Percentiles rank a stretch among this genome's conserved stretches.
phyloP scores from a whole-genome alignment of 305 asterid species.

The Nicotiana rustica region DNA sequence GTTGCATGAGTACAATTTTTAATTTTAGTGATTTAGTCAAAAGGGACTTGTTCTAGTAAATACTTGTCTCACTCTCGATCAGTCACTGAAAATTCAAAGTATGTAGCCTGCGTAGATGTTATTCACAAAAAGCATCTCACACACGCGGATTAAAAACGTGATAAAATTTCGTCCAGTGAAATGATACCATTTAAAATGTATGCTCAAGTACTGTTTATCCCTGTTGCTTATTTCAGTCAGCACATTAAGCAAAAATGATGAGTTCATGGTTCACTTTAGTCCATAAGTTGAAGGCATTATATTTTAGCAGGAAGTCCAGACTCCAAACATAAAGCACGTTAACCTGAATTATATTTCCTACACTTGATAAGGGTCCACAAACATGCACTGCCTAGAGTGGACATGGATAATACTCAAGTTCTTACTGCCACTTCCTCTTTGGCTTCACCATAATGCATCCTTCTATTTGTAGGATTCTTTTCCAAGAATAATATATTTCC shows the following conservation, averaged over 20 bases:
- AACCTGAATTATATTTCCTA: not conserved
- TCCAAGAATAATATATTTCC: too few relatives aligned
- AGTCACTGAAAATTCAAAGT: not conserved
- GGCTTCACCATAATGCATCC: not conserved
- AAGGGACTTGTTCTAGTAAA: not conserved
- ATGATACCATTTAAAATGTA: not conserved
- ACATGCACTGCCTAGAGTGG: not conserved
- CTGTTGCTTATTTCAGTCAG: not conserved
- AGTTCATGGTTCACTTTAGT: not conserved
- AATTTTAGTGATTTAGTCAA: not conserved
- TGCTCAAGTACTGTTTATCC: slow-evolving; percentile 20
- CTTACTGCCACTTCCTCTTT: not conserved
- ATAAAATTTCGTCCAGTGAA: not conserved
- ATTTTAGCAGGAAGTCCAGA: not conserved
- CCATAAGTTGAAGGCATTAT: slow-evolving; percentile 10
- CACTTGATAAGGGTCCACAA: not conserved
- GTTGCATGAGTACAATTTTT: not conserved
- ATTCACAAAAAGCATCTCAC: not conserved
- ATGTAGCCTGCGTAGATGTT: not conserved
- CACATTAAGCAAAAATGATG: not conserved
- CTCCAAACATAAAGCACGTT: not conserved
- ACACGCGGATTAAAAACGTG: not conserved
- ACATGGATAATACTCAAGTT: not conserved
- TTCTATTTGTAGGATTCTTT: not conserved
- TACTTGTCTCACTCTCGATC: not conserved